Evolutionary conservation across 192 early-diverging fungal species (phyloP).

Genomic region (Geranomyces variabilis): DNA sequence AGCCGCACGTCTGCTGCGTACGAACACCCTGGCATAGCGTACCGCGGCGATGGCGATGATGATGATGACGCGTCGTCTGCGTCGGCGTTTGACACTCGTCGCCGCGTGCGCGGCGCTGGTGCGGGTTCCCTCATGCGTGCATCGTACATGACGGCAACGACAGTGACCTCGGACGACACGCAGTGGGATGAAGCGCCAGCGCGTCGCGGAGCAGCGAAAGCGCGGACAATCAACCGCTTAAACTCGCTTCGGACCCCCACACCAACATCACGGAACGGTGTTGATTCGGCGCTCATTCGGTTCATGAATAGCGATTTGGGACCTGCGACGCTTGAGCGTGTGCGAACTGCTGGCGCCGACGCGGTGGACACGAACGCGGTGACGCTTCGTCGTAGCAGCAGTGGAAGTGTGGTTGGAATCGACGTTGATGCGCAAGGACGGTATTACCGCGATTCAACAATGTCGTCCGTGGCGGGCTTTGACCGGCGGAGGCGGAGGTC

Average conservation of each 20-base stretch:
- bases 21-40: not conserved
- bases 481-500: too few relatives aligned
- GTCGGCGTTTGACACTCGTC: too few relatives aligned
- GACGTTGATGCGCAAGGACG: too few relatives aligned
- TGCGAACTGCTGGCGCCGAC: not conserved
- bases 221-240: not conserved
- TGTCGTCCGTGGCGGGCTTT: too few relatives aligned
- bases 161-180: not conserved
- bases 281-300: not conserved
- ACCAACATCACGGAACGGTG: not conserved
- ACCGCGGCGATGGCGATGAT: too few relatives aligned
- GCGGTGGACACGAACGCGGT: not conserved
- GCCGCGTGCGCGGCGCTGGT: too few relatives aligned
- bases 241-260: not conserved
- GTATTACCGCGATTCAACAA: not conserved
- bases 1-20: not conserved
- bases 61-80: too few relatives aligned
- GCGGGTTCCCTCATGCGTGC: too few relatives aligned
- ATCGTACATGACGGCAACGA: not conserved
- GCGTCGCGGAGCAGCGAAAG: not conserved
- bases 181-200: not conserved
- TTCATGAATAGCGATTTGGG: slow-evolving; percentile 5
- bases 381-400: not conserved
- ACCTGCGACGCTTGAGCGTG: slow-evolving; percentile 1
- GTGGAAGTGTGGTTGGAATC: too few relatives aligned